Percentiles rank a stretch among this genome's conserved stretches.
Evolutionary conservation across 1,284 basidiomycete genomes (phyloP).

Genomic region (Retiboletus flavoniger): DNA sequence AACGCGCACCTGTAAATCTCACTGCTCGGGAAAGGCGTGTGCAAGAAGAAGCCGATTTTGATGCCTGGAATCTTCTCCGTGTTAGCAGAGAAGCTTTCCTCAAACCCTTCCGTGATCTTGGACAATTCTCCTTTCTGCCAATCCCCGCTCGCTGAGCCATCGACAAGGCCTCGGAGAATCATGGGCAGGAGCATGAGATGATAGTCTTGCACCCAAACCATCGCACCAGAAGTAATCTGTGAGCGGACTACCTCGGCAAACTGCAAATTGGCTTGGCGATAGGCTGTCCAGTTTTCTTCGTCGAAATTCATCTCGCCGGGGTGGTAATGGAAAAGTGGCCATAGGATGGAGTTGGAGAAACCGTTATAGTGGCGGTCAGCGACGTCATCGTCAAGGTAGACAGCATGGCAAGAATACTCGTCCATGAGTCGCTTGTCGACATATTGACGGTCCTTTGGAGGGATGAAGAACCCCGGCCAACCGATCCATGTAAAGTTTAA

Average conservation of each 20-base stretch:
- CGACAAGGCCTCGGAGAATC: conserved; percentile 86
- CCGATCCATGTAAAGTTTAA: conserved; percentile 96
- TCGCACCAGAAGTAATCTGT: conserved; percentile 80
- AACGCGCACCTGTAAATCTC: conserved; percentile 89
- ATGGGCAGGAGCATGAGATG: conserved; percentile 98
- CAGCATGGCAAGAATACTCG: conserved; percentile 96
- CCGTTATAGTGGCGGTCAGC: conserved; percentile 98
- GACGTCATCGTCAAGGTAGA: conserved; percentile 96
- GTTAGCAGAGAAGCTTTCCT: conserved; percentile 48
- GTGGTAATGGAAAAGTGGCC: conserved; percentile 99
- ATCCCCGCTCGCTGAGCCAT: conserved; percentile 64
- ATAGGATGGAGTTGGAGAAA: conserved; percentile 99
- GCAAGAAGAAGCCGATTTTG: conserved; percentile 97
- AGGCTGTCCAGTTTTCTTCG: conserved; percentile 96
- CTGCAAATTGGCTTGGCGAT: conserved; percentile 93
- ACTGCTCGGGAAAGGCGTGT: conserved; percentile 97
- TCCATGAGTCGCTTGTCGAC: conserved; percentile 89
- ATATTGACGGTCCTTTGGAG: conserved; percentile 77
- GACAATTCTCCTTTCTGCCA: conserved; percentile 68
- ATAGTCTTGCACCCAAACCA: conserved; percentile 99
- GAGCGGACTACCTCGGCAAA: conserved; percentile 88
- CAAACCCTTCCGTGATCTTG: conserved; percentile 75
- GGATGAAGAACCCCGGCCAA: conserved; percentile 90
- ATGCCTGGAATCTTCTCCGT: conserved; percentile 55
- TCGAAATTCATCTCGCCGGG: conserved; percentile 99